phyloP scores from a whole-genome alignment of 192 early-diverging fungal genomes.

The Dissophora globulifera region DNA sequence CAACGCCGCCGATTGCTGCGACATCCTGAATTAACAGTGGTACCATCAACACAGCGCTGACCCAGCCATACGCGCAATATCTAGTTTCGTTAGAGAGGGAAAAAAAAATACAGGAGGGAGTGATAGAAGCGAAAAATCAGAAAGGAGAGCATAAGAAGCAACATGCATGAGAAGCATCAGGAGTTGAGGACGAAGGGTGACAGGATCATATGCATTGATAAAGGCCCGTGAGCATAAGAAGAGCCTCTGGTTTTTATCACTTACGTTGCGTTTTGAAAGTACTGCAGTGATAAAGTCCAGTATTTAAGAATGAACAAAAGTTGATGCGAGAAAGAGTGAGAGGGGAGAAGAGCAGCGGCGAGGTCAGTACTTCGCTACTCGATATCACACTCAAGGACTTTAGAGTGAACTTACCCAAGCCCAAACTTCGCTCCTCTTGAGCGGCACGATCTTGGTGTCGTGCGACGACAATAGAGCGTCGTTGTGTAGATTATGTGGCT shows the following conservation, averaged over 20 bases:
- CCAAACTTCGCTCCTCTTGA: constrained; percentile 33
- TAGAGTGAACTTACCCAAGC: too few species aligned
- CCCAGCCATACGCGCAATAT: constrained; percentile 47
- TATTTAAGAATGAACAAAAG: too few species aligned
- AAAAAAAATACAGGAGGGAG: background rate
- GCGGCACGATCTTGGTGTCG: constrained; percentile 1
- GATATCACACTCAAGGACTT: too few species aligned
- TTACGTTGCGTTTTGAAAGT: constrained; percentile 51
- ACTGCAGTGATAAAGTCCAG: constrained; percentile 8
- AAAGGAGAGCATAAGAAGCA: background rate
- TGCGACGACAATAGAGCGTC: background rate
- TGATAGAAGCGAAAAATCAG: background rate
- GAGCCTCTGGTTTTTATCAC: background rate
- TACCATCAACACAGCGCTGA: constrained; percentile 44
- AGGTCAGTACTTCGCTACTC: too few species aligned
- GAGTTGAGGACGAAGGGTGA: background rate
- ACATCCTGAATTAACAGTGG: constrained; percentile 38
- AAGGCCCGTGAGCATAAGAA: background rate
- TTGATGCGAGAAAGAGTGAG: too few species aligned
- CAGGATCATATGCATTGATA: background rate
- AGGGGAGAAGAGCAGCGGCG: too few species aligned
- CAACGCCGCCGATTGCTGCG: constrained; percentile 27
- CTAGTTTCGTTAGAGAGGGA: background rate
- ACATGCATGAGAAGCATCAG: background rate
- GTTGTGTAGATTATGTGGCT: too few species aligned